These are phyloP conservation scores for Penicillium sp. DNA, from an alignment of 2,329 filamentous ascomycete genomes.

Conservation along the genomic window DNA sequence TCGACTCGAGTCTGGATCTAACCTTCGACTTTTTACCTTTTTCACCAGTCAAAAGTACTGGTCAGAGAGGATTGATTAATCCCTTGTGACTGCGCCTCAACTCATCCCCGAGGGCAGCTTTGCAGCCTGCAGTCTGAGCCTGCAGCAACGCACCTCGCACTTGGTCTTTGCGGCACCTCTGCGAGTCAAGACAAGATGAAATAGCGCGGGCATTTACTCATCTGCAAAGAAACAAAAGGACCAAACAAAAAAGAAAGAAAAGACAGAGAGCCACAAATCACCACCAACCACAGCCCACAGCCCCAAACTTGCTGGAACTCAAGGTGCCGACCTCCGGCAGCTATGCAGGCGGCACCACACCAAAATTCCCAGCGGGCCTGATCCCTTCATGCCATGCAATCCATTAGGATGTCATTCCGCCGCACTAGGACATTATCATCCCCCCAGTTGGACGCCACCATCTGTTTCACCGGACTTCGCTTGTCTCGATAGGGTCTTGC, in stretches of 20 bases:
- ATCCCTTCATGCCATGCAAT: constrained; percentile 23
- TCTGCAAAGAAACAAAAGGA: no score
- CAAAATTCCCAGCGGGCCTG: not conserved
- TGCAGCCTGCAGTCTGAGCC: not conserved
- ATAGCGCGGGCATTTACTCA: no score
- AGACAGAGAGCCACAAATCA: not conserved
- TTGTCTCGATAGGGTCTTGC: constrained; percentile 2
- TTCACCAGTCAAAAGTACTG: not conserved
- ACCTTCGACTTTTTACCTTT: not conserved
- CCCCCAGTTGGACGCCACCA: constrained; percentile 18
- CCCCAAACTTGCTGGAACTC: not conserved
- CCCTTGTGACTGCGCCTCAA: not conserved
- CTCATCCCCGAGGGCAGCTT: not conserved
- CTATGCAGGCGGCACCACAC: not conserved
- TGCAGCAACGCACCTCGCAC: not conserved
- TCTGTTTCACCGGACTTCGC: constrained; percentile 13
- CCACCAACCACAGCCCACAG: no score
- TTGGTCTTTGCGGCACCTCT: not conserved
- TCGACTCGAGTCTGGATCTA: constrained; percentile 18
- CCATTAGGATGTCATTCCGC: constrained; percentile 22
- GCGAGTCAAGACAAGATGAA: no score
- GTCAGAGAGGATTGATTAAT: not conserved
- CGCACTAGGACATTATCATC: not conserved
- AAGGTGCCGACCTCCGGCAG: not conserved
- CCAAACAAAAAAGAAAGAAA: no score